These are phyloP conservation scores for Spathaspora passalidarum DNA, from an alignment of 805 yeast genomes.

Conservation along the genomic window DNA sequence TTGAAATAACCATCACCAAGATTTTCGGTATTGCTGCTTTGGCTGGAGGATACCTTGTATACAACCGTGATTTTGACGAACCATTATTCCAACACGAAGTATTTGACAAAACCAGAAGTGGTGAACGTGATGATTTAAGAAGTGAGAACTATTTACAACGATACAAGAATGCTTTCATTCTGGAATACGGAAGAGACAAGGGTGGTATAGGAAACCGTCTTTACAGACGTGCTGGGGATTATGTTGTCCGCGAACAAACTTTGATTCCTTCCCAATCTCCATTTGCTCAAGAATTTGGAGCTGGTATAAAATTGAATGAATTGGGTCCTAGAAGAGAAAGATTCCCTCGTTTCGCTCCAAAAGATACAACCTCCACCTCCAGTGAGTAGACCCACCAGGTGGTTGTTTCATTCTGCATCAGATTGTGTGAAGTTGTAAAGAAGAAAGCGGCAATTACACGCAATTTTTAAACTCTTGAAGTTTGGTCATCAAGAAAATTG, in stretches of 20 bases:
- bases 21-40: conserved; percentile 40
- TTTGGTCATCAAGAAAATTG: neutral
- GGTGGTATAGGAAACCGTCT: conserved; percentile 46
- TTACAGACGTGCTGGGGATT: conserved; percentile 31
- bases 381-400: neutral
- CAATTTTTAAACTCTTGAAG: neutral
- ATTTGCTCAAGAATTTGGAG: conserved; percentile 38
- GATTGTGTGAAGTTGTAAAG: neutral
- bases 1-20: conserved; percentile 39
- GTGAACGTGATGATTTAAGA: conserved; percentile 32
- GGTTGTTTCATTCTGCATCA: neutral
- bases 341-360: conserved; percentile 38
- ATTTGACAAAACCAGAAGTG: conserved; percentile 29
- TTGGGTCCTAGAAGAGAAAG: conserved; percentile 47
- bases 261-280: conserved; percentile 9
- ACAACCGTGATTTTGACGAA: conserved; percentile 28
- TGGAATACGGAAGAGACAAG: conserved; percentile 40
- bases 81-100: conserved; percentile 37
- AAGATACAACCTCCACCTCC: conserved; percentile 6
- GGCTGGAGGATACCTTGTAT: conserved; percentile 34
- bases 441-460: neutral
- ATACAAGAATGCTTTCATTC: conserved; percentile 41
- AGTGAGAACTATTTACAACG: conserved; percentile 34
- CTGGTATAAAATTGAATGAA: conserved; percentile 40
- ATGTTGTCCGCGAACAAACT: conserved; percentile 8